A percentile compares a stretch with the other conserved stretches of the same genome.
These are phyloP conservation scores for Ascochyta lentis DNA, from an alignment of 2,329 filamentous ascomycete genomes.

Conservation along the genomic window DNA sequence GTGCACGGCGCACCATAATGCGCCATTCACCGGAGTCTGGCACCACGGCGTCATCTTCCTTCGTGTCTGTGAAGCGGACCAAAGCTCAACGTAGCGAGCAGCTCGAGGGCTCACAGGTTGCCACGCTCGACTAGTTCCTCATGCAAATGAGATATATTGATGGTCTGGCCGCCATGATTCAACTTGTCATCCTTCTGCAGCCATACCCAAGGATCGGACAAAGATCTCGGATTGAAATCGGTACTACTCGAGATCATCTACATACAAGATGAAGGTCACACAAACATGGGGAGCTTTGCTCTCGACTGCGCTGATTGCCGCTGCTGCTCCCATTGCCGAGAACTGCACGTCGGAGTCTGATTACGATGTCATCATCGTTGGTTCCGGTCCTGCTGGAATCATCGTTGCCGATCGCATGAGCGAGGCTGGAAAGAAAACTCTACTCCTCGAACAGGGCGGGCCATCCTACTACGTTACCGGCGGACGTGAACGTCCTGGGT, in stretches of 20 bases:
- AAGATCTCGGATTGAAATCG: constrained; percentile 2
- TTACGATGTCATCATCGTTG: constrained; percentile 36
- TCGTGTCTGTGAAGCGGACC: constrained; percentile 3
- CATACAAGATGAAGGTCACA: constrained; percentile 16
- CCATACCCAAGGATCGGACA: constrained; percentile 4
- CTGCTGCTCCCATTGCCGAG: constrained; percentile 10
- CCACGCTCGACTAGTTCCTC: background rate
- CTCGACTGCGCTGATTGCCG: constrained; percentile 13
- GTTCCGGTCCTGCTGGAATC: constrained; percentile 61
- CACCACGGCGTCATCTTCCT: constrained; percentile 14
- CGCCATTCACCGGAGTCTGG: constrained; percentile 3
- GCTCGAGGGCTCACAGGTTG: background rate
- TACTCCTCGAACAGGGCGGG: constrained; percentile 61
- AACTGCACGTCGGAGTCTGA: constrained; percentile 14
- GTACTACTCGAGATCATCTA: background rate
- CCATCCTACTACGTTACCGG: constrained; percentile 59
- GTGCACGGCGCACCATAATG: constrained; percentile 11
- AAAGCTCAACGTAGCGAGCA: background rate
- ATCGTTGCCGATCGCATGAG: constrained; percentile 60
- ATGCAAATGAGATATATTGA: constrained; percentile 13
- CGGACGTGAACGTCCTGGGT: constrained; percentile 56
- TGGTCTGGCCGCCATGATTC: background rate
- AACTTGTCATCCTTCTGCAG: constrained; percentile 1
- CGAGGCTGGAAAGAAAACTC: constrained; percentile 59
- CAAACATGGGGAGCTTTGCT: constrained; percentile 21